Conservation (phyloP, 2,329 filamentous ascomycete species). For the Clonostachys byssicola region DNA sequence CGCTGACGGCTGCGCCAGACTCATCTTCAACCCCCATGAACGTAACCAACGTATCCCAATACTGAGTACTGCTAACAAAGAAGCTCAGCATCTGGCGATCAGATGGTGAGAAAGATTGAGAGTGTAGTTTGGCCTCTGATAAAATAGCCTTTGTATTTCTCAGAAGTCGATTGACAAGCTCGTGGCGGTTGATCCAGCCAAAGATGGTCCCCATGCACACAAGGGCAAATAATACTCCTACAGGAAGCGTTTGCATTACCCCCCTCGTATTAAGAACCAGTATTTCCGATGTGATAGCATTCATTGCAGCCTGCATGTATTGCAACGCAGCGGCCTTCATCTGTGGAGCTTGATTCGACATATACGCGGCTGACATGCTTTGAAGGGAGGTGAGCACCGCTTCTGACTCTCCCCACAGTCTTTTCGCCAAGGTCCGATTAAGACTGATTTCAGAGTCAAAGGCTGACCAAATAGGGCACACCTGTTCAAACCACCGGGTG, state of each 20-base stretch:
- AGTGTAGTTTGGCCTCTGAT: constrained; percentile 9
- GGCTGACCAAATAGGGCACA: constrained; percentile 33
- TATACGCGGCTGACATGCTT: constrained; percentile 32
- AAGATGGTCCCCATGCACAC: constrained; percentile 33
- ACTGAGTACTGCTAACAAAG: constrained; percentile 31
- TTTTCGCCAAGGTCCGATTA: constrained; percentile 28
- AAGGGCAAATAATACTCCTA: constrained; percentile 26
- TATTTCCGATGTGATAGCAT: constrained; percentile 25
- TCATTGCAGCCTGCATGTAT: constrained; percentile 25
- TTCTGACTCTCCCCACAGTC: constrained; percentile 27
- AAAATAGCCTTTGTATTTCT: constrained; percentile 18
- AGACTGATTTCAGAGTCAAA: constrained; percentile 31
- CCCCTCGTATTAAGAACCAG: constrained; percentile 13
- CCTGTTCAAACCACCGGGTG: constrained; percentile 30
- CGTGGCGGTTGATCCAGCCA: constrained; percentile 29
- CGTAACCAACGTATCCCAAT: constrained; percentile 31
- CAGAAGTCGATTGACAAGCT: constrained; percentile 24
- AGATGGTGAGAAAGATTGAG: constrained; percentile 2
- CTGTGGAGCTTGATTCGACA: constrained; percentile 25
- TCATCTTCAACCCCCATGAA: constrained; percentile 24
- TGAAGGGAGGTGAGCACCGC: constrained; percentile 30
- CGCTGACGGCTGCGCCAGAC: background rate
- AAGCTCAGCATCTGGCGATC: constrained; percentile 22
- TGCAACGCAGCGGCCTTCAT: constrained; percentile 24
- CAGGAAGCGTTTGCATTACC: constrained; percentile 15